Percentiles rank a stretch among this genome's conserved stretches.
Conservation (phyloP, 208 protist genomes). For the Strigomonas culicis region DNA sequence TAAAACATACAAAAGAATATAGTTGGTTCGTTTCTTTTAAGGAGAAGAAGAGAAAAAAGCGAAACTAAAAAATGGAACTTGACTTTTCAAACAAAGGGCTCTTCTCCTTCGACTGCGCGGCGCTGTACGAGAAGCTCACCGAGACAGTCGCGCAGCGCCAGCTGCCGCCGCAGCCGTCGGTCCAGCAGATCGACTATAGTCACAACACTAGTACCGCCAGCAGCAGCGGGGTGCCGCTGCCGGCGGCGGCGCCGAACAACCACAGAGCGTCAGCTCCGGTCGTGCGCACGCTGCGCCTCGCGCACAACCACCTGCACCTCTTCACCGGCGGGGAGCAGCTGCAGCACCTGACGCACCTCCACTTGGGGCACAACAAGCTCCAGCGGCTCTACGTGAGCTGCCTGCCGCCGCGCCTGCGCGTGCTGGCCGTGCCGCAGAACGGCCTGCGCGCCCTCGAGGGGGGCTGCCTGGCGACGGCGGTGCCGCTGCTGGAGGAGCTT, state of each 20-base stretch:
- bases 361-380: constrained; percentile 73
- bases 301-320: constrained; percentile 62
- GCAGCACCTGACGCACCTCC: constrained; percentile 35
- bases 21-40: too few relatives aligned
- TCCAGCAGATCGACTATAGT: background rate
- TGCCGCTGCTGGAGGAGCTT: constrained; percentile 47
- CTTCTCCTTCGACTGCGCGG: constrained; percentile 61
- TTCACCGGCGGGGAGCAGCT: constrained; percentile 59
- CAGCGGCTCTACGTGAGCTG: constrained; percentile 25
- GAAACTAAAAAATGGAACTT: constrained; percentile 76
- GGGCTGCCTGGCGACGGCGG: constrained; percentile 23
- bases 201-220: background rate
- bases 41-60: too few relatives aligned
- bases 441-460: constrained; percentile 27
- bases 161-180: too few relatives aligned
- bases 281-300: constrained; percentile 54
- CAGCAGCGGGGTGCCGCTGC: background rate
- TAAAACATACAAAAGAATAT: constrained; percentile 7
- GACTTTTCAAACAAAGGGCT: constrained; percentile 66
- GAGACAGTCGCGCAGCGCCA: background rate
- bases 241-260: background rate
- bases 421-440: constrained; percentile 60
- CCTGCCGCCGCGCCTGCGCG: constrained; percentile 38
- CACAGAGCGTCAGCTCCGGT: constrained; percentile 4
- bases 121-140: constrained; percentile 1